Evolutionary conservation across 257 asterid species (phyloP).

Genomic region (Fraxinus quadrangulata): DNA sequence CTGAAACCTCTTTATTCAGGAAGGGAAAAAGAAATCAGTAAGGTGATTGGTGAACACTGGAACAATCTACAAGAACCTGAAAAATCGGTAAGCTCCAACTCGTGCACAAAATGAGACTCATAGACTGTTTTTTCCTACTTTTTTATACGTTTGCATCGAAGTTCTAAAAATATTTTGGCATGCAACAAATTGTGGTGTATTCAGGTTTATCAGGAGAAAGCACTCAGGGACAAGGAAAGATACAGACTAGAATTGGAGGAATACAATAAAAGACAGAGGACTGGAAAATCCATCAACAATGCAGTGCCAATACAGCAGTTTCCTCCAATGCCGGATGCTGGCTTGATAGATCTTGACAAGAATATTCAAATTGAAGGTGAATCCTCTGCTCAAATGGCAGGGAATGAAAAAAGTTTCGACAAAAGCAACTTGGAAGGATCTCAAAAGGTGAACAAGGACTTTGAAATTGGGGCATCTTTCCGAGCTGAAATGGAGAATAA

Average conservation of each 20-base stretch:
- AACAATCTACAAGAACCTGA: constrained; percentile 70
- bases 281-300: constrained; percentile 30
- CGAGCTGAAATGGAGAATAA: constrained; percentile 31
- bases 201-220: constrained; percentile 82
- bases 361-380: constrained; percentile 35
- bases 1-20: constrained; percentile 71
- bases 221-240: constrained; percentile 72
- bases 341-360: constrained; percentile 30
- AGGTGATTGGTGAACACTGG: constrained; percentile 87
- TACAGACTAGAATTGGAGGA: constrained; percentile 74
- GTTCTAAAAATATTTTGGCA: neutral
- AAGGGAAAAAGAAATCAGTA: constrained; percentile 74
- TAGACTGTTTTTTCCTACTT: too few relatives aligned
- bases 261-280: constrained; percentile 51
- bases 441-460: constrained; percentile 19
- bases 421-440: constrained; percentile 38
- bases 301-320: constrained; percentile 34
- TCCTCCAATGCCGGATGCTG: constrained; percentile 22
- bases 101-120: neutral
- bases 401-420: constrained; percentile 19
- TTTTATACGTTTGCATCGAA: too few relatives aligned
- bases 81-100: constrained; percentile 49
- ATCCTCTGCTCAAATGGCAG: constrained; percentile 18
- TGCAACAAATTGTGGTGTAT: neutral
- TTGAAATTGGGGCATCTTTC: constrained; percentile 24